phyloP scores from a whole-genome alignment of 768 basidiomycete genomes.

The Phylloporus sp. region DNA sequence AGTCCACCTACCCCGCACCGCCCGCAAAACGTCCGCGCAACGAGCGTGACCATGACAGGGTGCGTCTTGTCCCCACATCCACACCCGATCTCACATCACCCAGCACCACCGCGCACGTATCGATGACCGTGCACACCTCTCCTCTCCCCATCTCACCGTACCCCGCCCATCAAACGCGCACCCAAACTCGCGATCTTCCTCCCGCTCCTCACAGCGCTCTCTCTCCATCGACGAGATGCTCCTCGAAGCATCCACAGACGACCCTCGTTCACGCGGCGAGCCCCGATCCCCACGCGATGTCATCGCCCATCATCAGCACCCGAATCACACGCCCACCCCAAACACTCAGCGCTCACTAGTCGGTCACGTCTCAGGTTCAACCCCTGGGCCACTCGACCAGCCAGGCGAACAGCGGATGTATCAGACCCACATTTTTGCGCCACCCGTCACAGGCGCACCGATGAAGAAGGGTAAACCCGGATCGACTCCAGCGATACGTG shows the following conservation, averaged over 20 bases:
- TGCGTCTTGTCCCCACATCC: background rate
- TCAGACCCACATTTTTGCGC: constrained; percentile 69
- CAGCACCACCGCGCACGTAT: constrained; percentile 18
- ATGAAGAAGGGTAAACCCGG: constrained; percentile 58
- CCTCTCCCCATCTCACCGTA: constrained; percentile 18
- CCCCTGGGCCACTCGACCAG: constrained; percentile 29
- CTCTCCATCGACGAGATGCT: constrained; percentile 47
- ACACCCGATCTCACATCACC: constrained; percentile 5
- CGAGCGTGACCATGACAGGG: constrained; percentile 35
- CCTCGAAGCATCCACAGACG: constrained; percentile 41
- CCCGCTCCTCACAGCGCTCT: constrained; percentile 34
- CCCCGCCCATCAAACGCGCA: constrained; percentile 15
- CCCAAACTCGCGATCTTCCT: constrained; percentile 28
- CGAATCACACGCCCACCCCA: constrained; percentile 14
- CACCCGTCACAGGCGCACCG: constrained; percentile 69
- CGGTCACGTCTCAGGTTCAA: constrained; percentile 14
- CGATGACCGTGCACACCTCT: constrained; percentile 27
- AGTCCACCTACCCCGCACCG: constrained; percentile 37
- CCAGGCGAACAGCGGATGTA: constrained; percentile 42
- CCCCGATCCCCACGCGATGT: constrained; percentile 30
- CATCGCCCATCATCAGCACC: constrained; percentile 32
- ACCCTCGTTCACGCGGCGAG: constrained; percentile 31
- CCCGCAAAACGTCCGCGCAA: constrained; percentile 47
- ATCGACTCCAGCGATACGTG: constrained; percentile 21
- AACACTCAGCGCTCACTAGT: constrained; percentile 22